Evolutionary conservation across 208 protist genomes (phyloP), one percentile per base, ranked within the genome.

Genomic region (Leishmania arabica): DNA sequence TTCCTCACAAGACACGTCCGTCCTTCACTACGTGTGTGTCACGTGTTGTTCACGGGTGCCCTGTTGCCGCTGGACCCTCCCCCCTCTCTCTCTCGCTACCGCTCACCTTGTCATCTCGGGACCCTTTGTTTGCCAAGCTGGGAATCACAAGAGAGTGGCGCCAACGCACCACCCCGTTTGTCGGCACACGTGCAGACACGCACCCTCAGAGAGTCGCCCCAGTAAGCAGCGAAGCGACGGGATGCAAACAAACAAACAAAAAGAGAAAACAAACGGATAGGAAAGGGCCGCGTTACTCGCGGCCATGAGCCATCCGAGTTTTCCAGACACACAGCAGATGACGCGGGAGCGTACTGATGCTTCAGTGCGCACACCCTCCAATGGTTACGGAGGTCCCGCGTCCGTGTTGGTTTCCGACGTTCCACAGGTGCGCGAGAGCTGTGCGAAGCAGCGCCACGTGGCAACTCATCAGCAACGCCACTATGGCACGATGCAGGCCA

Each of bases 401-500:
- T 40, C 68, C 1, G 62, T 78, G 4, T 68, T 81, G 27, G 42
- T 80, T 31, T 49, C 62, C 7, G 72, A 58, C 2, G 66, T 74
- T 8, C 68, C 68, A 3, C 81, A 56, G 17, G 75, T 56, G 13
- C 76, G 69, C 47, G 81, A 81, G 49, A 51, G 77, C 42, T 85
- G 77, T 2, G 72, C 75, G 81, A 69, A 60, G 13, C n/a, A 72
- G 1, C 65, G 75, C 21, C 70, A 54, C 73, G 70, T 21, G 66
- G 58, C 49, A 11, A 31, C 74, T 3, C 37, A 72, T 42, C 73
- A 70, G 40, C n/a, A 72, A 3, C 65, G 75, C 31, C 70, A 54
- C 77, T 92, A 92, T 78, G 89, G 89, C 77, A 88, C 84, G 15
- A 83, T 82, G 40, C 65, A 54, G 27, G 60, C 42, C 31, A 58